Evolutionary conservation across 805 yeast species (phyloP).

Genomic region (Saccharomyces mikatae): DNA sequence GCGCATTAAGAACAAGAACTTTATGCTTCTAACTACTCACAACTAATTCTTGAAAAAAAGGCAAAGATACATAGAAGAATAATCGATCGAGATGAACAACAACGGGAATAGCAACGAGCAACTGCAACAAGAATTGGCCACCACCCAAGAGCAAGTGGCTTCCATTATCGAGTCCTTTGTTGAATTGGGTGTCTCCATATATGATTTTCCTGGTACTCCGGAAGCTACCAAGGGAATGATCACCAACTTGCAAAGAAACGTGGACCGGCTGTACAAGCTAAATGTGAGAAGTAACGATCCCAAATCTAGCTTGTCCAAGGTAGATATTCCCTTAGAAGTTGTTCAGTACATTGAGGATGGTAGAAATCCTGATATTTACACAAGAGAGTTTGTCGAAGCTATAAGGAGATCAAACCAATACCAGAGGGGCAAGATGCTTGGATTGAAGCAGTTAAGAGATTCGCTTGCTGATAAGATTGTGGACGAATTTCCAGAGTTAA

Average conservation of each 20-base stretch:
- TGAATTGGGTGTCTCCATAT: slow-evolving; percentile 84
- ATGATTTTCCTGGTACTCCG: slow-evolving; percentile 85
- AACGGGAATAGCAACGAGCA: neutral
- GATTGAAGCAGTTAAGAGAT: slow-evolving; percentile 54
- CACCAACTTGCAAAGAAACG: slow-evolving; percentile 34
- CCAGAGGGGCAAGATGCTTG: slow-evolving; percentile 74
- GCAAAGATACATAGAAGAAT: neutral
- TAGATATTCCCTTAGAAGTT: slow-evolving; percentile 73
- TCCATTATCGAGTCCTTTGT: slow-evolving; percentile 69
- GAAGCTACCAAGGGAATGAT: slow-evolving; percentile 57
- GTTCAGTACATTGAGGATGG: slow-evolving; percentile 91
- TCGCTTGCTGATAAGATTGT: slow-evolving; percentile 60
- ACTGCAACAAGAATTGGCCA: slow-evolving; percentile 24
- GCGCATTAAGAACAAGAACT: neutral
- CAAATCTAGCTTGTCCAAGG: slow-evolving; percentile 28
- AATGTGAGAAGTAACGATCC: slow-evolving; percentile 29
- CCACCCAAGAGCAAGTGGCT: slow-evolving; percentile 33
- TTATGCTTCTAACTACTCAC: neutral
- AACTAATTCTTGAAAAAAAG: neutral
- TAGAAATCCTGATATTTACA: slow-evolving; percentile 92
- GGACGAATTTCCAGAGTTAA: slow-evolving; percentile 73
- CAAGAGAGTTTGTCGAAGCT: slow-evolving; percentile 92
- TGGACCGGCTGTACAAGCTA: slow-evolving; percentile 33
- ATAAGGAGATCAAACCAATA: slow-evolving; percentile 85
- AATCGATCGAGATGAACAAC: neutral